These are phyloP conservation scores for Globisporangium perplexum DNA, from an alignment of 352 stramenopile species.

Conservation along the genomic window DNA sequence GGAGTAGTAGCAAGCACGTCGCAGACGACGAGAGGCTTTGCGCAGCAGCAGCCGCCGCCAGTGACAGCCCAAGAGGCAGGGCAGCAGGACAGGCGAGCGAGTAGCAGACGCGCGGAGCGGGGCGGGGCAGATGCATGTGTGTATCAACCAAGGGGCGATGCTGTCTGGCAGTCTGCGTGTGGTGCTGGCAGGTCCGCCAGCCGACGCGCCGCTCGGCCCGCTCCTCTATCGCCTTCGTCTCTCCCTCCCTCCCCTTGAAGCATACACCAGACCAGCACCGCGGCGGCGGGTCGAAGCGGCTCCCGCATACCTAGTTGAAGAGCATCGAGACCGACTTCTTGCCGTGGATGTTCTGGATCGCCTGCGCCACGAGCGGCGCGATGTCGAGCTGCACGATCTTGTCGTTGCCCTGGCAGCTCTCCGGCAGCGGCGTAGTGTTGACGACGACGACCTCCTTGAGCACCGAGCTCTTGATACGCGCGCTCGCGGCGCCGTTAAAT, in stretches of 20 bases:
- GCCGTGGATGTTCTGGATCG: constrained; percentile 99
- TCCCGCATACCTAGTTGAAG: constrained; percentile 93
- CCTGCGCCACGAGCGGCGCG: constrained; percentile 95
- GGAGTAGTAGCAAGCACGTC: too few relatives aligned
- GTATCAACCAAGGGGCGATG: background rate
- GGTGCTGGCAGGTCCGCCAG: background rate
- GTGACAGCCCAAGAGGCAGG: background rate
- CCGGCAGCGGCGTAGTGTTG: constrained; percentile 83
- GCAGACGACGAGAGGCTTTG: too few relatives aligned
- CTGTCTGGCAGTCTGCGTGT: background rate
- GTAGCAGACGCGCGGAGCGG: background rate
- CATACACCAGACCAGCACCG: too few relatives aligned
- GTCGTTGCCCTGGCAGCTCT: constrained; percentile 91
- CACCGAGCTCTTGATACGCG: constrained; percentile 87
- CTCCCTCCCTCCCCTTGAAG: background rate
- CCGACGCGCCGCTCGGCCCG: too few relatives aligned
- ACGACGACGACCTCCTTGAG: constrained; percentile 91
- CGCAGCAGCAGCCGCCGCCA: too few relatives aligned
- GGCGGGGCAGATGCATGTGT: background rate
- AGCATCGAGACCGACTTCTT: constrained; percentile 99
- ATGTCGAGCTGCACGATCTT: constrained; percentile 99
- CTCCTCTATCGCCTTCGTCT: background rate
- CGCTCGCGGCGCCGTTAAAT: constrained; percentile 90
- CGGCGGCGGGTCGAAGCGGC: too few relatives aligned
- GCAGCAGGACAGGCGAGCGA: background rate